A percentile compares a stretch with the other conserved stretches of the same genome.
Evolutionary conservation across 179 eudicot genomes (phyloP).

Genomic region (Sideroxylon spinosum): DNA sequence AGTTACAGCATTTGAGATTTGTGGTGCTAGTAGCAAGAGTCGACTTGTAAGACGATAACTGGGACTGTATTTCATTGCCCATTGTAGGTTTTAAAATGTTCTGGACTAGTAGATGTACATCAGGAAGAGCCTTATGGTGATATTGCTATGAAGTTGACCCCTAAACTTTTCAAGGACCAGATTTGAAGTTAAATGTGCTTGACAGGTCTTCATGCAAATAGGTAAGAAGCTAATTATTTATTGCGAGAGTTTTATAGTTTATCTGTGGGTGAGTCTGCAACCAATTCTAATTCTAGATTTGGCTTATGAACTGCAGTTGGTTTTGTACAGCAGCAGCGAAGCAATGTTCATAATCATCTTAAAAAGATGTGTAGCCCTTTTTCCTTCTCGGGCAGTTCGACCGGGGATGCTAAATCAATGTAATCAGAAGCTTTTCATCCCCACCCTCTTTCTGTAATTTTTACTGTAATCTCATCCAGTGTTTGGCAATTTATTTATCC

Average conservation of each 20-base stretch:
- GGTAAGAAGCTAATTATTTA: conserved; percentile 2
- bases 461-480: too few species aligned
- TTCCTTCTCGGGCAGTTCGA: background rate
- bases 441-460: too few species aligned
- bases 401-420: background rate
- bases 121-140: conserved; percentile 74
- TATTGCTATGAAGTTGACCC: conserved; percentile 50
- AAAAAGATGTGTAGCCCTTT: background rate
- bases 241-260: background rate
- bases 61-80: background rate
- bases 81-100: conserved; percentile 52
- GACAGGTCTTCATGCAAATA: conserved; percentile 6
- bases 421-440: background rate
- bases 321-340: conserved; percentile 17
- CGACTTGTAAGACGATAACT: background rate
- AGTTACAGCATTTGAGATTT: background rate
- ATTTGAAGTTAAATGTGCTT: conserved; percentile 18
- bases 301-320: conserved; percentile 19
- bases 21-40: background rate
- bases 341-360: background rate
- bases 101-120: conserved; percentile 48
- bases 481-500: too few species aligned
- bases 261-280: background rate
- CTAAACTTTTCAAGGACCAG: conserved; percentile 36
- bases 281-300: conserved; percentile 6